Evolutionary conservation across 2,329 filamentous ascomycete species (phyloP), one percentile per base, ranked within the genome.

Genomic region (Penicillium italicum): DNA sequence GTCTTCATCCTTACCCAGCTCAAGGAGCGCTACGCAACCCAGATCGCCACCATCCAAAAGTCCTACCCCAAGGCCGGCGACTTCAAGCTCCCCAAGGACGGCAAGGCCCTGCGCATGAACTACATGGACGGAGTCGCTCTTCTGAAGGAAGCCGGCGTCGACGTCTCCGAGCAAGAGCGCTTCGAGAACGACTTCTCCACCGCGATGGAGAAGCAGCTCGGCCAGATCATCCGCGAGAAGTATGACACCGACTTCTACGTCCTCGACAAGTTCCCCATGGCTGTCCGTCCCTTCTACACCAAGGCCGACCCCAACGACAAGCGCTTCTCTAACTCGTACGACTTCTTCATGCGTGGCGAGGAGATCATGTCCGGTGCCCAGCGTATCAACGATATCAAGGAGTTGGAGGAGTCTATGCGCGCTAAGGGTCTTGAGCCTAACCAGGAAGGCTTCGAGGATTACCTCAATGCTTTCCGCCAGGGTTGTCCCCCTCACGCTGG

Each of bases 211-310:
- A 80, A 74, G 78, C 89, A 88, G n/a, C 86, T 97, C 9, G 94
- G 94, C 55, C 86, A 85, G 26, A 81, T 97, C 45, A 85, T 97
- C 63, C 87, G 90, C 55, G 82, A 90, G 66, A 97, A 96, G 77
- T 96, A 88, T 82, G 84, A 88, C 71, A 94, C 91, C 57, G 94
- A 99, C 78, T 97, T 97, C 79, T 97, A 96, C 78, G 87, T 95
- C 22, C 83, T 99, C 60, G 93, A 97, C 80, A 94, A 97, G 77
- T 99, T 96, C 81, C 94, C 94, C 42, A 86, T 94, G 74, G 80
- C 81, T 36, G 90, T 94, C 20, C 85, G 94, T 30, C 93, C 93
- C 5, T 96, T 96, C 76, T 97, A 97, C 76, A 91, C 93, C 59
- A 90, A 93, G 79, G 85, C 89, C 51, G 89, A 89, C 69, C 83